phyloP scores from a whole-genome alignment of 345 rosid genomes.

The Syzygium aqueum region DNA sequence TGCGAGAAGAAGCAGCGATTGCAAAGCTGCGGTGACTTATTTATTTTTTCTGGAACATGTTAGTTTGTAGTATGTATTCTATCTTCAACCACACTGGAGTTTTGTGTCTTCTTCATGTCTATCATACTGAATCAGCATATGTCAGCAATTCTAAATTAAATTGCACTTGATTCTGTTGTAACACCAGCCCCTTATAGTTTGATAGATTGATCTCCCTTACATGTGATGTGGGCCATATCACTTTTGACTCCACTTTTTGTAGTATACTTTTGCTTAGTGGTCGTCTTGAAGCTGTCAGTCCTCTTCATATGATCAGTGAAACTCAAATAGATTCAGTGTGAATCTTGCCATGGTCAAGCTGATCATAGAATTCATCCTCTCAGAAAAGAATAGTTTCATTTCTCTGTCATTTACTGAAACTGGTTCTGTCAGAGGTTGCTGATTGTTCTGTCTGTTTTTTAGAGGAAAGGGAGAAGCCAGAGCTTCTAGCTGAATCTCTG shows the following conservation, averaged over 20 bases:
- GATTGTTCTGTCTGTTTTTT: slow-evolving; percentile 7
- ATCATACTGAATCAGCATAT: background rate
- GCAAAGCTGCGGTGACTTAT: background rate
- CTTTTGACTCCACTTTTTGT: background rate
- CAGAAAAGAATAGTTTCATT: background rate
- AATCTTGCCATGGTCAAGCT: background rate
- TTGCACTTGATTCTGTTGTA: background rate
- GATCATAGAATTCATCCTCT: background rate
- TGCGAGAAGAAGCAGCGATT: background rate
- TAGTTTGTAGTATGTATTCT: background rate
- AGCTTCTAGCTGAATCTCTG: slow-evolving; percentile 83
- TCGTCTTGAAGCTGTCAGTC: background rate
- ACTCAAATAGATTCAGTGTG: background rate
- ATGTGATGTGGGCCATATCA: background rate
- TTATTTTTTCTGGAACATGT: background rate
- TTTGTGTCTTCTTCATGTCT: background rate
- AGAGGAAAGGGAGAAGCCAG: slow-evolving; percentile 97
- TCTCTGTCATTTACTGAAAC: background rate
- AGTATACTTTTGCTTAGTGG: background rate
- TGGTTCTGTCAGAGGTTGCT: background rate
- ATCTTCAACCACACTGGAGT: background rate
- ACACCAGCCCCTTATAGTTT: background rate
- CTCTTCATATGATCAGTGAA: background rate
- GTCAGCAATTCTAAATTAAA: background rate
- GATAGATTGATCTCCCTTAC: background rate